Evolutionary conservation across 768 basidiomycete genomes (phyloP).

Genomic region (Calocera cornea): DNA sequence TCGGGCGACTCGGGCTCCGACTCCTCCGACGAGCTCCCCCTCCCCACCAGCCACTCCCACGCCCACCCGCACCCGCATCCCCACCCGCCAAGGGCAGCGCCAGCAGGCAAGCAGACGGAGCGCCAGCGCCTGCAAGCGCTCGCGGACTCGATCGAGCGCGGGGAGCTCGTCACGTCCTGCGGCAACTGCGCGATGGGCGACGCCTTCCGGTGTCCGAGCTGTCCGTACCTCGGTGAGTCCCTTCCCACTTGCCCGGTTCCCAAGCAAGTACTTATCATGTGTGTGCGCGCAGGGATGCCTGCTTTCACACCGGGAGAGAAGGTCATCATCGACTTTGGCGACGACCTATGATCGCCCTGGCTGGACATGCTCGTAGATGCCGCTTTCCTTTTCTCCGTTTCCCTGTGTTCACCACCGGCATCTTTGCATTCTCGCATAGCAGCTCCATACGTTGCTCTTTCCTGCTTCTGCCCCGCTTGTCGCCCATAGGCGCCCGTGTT

Average conservation of each 20-base stretch:
- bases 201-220: slow-evolving; percentile 91
- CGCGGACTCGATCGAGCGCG: slow-evolving; percentile 57
- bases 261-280: slow-evolving; percentile 6
- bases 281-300: slow-evolving; percentile 58
- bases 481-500: too few species aligned
- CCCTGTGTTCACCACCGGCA: too few species aligned
- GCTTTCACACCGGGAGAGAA: slow-evolving; percentile 98
- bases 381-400: too few species aligned
- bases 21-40: slow-evolving; percentile 32
- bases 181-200: slow-evolving; percentile 96
- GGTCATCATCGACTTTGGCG: slow-evolving; percentile 38
- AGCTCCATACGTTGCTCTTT: too few species aligned
- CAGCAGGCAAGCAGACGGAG: slow-evolving; percentile 30
- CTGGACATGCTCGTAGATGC: too few species aligned
- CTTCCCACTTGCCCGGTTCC: neutral
- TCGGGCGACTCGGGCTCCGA: neutral
- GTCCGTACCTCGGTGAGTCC: slow-evolving; percentile 87
- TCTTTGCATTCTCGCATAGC: too few species aligned
- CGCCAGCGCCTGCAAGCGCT: slow-evolving; percentile 50
- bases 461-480: too few species aligned
- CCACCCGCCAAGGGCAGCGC: too few species aligned
- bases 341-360: too few species aligned
- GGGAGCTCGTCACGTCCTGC: slow-evolving; percentile 75
- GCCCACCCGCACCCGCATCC: slow-evolving; percentile 25
- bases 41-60: slow-evolving; percentile 28